Conservation (phyloP, 2,329 filamentous ascomycete genomes). For the Cladosporium sp. region DNA sequence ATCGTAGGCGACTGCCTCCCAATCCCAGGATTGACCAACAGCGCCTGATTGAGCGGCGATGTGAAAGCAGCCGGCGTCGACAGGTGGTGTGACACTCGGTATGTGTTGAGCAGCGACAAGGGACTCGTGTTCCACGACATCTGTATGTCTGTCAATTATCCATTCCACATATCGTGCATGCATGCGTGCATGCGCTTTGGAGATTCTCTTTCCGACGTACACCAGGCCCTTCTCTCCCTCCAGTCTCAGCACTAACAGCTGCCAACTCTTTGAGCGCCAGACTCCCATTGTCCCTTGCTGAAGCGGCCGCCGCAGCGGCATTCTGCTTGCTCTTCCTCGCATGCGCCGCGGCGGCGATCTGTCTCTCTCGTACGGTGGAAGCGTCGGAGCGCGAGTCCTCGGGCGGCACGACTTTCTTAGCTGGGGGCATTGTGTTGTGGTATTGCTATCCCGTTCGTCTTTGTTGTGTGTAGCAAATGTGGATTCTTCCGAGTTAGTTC, state of each 20-base stretch:
- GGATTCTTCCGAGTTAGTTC: background rate
- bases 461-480: background rate
- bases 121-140: conserved; percentile 69
- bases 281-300: conserved; percentile 26
- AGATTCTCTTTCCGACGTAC: conserved; percentile 20
- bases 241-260: conserved; percentile 28
- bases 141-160: conserved; percentile 34
- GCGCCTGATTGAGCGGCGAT: conserved; percentile 49
- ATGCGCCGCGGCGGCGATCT: conserved; percentile 40
- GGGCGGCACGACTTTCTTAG: conserved; percentile 32
- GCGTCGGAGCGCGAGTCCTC: conserved; percentile 41
- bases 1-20: conserved; percentile 75
- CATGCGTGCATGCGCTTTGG: conserved; percentile 16
- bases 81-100: conserved; percentile 72
- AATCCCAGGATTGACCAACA: conserved; percentile 54
- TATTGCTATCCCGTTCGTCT: background rate
- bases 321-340: conserved; percentile 39
- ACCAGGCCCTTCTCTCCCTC: conserved; percentile 23
- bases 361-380: conserved; percentile 44
- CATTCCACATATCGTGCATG: background rate
- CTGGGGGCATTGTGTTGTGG: conserved; percentile 39
- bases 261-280: conserved; percentile 31
- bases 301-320: conserved; percentile 19
- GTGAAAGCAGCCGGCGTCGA: conserved; percentile 70
- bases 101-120: conserved; percentile 67